A percentile compares a stretch with the other conserved stretches of the same genome.
Evolutionary conservation across 1,139 yeast species (phyloP).

Genomic region (Taphrina wiesneri): DNA sequence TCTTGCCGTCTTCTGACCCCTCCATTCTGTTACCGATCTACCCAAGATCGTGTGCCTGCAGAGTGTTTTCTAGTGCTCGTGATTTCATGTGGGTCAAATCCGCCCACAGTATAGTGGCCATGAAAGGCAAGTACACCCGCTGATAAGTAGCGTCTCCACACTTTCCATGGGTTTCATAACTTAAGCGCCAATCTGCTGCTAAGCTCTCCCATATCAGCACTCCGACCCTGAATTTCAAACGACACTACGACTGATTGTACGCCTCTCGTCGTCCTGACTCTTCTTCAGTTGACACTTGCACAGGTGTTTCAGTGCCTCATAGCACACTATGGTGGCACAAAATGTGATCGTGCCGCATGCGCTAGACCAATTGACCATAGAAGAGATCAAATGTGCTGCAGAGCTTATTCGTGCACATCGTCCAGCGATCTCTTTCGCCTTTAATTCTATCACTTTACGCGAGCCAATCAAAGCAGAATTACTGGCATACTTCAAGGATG

Average conservation of each 20-base stretch:
- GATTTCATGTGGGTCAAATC: too few species aligned
- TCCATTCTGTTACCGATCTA: neutral
- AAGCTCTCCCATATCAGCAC: neutral
- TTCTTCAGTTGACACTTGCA: too few species aligned
- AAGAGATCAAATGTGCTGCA: constrained; percentile 56
- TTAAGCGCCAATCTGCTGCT: neutral
- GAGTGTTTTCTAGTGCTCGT: too few species aligned
- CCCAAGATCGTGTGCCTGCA: too few species aligned
- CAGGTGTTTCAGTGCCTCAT: too few species aligned
- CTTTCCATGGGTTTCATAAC: neutral
- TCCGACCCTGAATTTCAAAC: neutral
- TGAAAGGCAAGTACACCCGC: neutral
- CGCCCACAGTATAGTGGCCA: neutral
- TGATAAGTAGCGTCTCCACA: neutral
- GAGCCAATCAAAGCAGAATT: constrained; percentile 68
- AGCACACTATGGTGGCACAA: constrained; percentile 11
- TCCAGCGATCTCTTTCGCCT: constrained; percentile 54
- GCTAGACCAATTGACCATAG: constrained; percentile 66
- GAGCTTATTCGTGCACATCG: constrained; percentile 52
- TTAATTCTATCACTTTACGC: constrained; percentile 68
- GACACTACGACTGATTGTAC: too few species aligned
- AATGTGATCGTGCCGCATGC: constrained; percentile 52
- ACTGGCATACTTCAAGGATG: constrained; percentile 61
- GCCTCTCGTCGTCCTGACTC: too few species aligned
- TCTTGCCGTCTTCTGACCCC: constrained; percentile 1